Evolutionary conservation across 164 flowering plant genomes (phyloP).

Genomic region (Piper longum): DNA sequence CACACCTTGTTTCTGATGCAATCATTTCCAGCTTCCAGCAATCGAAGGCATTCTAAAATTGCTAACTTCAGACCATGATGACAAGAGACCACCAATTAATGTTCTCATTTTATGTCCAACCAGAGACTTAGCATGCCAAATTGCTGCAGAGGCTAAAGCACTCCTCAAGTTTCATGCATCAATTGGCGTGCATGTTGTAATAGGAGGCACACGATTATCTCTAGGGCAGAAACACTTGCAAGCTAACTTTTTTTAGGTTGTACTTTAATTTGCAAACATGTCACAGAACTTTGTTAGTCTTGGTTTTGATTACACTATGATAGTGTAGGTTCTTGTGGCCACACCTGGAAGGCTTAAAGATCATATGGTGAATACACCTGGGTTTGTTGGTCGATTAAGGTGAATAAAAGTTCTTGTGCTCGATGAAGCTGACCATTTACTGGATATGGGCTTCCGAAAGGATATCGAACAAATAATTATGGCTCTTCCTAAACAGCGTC

Average conservation of each 20-base stretch:
- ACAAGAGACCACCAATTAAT: conserved; percentile 57
- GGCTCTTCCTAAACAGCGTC: conserved; percentile 89
- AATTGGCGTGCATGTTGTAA: conserved; percentile 93
- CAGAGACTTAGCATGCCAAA: conserved; percentile 91
- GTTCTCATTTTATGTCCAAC: conserved; percentile 97
- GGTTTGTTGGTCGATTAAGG: conserved; percentile 74
- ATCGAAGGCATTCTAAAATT: conserved; percentile 64
- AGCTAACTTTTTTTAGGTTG: conserved; percentile 90
- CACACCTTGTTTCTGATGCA: background rate
- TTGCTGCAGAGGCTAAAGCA: conserved; percentile 67
- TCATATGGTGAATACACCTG: conserved; percentile 88
- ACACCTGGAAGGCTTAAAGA: conserved; percentile 98
- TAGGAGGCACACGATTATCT: conserved; percentile 81
- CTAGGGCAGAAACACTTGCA: conserved; percentile 81
- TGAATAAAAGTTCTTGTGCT: conserved; percentile 95
- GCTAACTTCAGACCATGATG: conserved; percentile 47
- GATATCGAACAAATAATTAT: conserved; percentile 81
- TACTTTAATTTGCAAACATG: background rate
- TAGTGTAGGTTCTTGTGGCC: conserved; percentile 80
- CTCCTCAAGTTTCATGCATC: conserved; percentile 88
- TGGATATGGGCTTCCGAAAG: conserved; percentile 95
- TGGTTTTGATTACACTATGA: background rate
- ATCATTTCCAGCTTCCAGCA: conserved; percentile 71
- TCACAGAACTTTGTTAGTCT: too few relatives aligned
- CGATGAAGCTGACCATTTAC: conserved; percentile 93